Conservation (phyloP, 1,139 yeast species). For the Candida tropicalis region DNA sequence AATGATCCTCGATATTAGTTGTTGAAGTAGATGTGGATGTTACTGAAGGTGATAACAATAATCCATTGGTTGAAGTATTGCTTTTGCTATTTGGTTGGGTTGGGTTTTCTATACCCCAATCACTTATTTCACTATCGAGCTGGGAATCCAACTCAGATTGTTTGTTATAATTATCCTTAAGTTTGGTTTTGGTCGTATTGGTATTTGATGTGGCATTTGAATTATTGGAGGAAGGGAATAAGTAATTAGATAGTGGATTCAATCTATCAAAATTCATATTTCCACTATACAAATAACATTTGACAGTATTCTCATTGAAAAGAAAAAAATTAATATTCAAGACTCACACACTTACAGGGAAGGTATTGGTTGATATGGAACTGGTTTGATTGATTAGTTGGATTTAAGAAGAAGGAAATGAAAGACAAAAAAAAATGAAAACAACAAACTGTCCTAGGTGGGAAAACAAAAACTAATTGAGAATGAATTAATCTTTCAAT, state of each 20-base stretch:
- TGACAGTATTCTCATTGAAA: slow-evolving; percentile 1
- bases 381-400: too few relatives aligned
- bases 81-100: slow-evolving; percentile 8
- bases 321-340: background rate
- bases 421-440: too few relatives aligned
- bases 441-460: too few relatives aligned
- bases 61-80: slow-evolving; percentile 3
- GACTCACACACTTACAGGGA: too few relatives aligned
- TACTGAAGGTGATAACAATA: slow-evolving; percentile 20
- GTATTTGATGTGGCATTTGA: slow-evolving; percentile 1
- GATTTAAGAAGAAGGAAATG: too few relatives aligned
- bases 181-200: background rate
- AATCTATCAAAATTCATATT: slow-evolving; percentile 37
- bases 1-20: slow-evolving; percentile 2
- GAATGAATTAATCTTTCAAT: too few relatives aligned
- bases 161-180: background rate
- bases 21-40: slow-evolving; percentile 9
- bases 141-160: background rate
- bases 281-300: background rate
- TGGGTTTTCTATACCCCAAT: slow-evolving; percentile 47
- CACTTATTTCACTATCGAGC: slow-evolving; percentile 29
- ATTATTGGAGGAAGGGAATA: slow-evolving; percentile 6
- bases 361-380: too few relatives aligned
- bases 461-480: too few relatives aligned
- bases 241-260: slow-evolving; percentile 25